Conservation (phyloP, 2,329 filamentous ascomycete species). For the Cladosporium sp. region DNA sequence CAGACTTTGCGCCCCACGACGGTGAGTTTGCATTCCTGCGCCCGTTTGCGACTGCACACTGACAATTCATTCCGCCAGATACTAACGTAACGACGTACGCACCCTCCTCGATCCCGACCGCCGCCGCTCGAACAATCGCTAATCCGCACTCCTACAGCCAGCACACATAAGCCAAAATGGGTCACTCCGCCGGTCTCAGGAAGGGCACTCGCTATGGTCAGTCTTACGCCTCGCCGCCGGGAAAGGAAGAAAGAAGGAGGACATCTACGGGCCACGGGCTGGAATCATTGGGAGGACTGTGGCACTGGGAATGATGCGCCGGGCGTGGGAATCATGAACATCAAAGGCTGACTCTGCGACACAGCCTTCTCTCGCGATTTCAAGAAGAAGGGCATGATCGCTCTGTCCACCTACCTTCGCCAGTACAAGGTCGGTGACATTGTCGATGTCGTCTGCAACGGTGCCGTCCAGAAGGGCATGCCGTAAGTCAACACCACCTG, state of each 20-base stretch:
- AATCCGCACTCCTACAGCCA: constrained; percentile 26
- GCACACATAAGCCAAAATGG: constrained; percentile 47
- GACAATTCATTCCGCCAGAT: constrained; percentile 15
- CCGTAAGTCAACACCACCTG: constrained; percentile 55
- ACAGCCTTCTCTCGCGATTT: constrained; percentile 83
- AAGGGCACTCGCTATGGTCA: constrained; percentile 45
- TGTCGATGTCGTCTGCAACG: constrained; percentile 98
- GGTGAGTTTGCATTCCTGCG: constrained; percentile 16
- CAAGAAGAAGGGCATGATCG: constrained; percentile 93
- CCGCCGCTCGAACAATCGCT: constrained; percentile 16
- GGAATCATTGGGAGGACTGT: not conserved
- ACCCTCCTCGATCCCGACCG: constrained; percentile 5
- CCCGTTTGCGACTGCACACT: constrained; percentile 14
- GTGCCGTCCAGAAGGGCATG: constrained; percentile 89
- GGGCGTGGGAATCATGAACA: constrained; percentile 13
- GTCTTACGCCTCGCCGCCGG: constrained; percentile 23
- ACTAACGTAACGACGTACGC: constrained; percentile 21
- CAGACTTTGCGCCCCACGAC: constrained; percentile 18
- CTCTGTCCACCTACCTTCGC: constrained; percentile 89
- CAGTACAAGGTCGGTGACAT: constrained; percentile 98
- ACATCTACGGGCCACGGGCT: constrained; percentile 4
- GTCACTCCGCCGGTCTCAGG: constrained; percentile 53
- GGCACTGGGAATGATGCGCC: constrained; percentile 44
- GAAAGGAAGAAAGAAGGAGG: constrained; percentile 14
- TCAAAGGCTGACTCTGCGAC: constrained; percentile 20